These are phyloP conservation scores for Scenedesmus sp. DNA, from an alignment of 163 green algal genomes.

Conservation along the genomic window DNA sequence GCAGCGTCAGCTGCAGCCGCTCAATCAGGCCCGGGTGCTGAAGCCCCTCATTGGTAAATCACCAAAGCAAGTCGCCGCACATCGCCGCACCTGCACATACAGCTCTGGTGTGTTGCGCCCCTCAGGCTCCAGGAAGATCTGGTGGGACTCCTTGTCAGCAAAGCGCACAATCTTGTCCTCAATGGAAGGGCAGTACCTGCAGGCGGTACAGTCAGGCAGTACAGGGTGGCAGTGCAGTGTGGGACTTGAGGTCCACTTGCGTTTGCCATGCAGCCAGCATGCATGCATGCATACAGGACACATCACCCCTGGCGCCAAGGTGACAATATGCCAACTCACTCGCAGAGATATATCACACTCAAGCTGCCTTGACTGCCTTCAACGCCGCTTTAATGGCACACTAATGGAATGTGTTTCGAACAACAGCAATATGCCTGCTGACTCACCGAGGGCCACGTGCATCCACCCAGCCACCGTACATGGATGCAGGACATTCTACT, in stretches of 20 bases:
- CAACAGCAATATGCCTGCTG: neutral
- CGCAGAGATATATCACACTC: neutral
- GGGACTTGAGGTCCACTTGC: too few species aligned
- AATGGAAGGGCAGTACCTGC: slow-evolving; percentile 97
- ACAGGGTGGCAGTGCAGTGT: neutral
- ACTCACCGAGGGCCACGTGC: slow-evolving; percentile 79
- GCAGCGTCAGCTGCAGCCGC: too few species aligned
- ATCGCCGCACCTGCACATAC: slow-evolving; percentile 83
- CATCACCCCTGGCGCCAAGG: too few species aligned
- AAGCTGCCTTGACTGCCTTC: too few species aligned
- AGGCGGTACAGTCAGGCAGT: neutral
- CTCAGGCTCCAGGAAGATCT: slow-evolving; percentile 97
- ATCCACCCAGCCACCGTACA: slow-evolving; percentile 94
- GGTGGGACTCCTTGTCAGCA: slow-evolving; percentile 93
- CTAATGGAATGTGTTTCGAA: neutral
- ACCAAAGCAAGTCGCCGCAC: too few species aligned
- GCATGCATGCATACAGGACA: too few species aligned
- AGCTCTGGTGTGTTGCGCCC: slow-evolving; percentile 91
- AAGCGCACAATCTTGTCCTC: slow-evolving; percentile 99
- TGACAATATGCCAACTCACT: too few species aligned
- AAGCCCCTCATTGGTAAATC: too few species aligned
- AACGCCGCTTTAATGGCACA: too few species aligned
- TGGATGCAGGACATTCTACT: slow-evolving; percentile 59
- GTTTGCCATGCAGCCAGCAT: too few species aligned
- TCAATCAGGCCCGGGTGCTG: too few species aligned